Evolutionary conservation across 1,284 basidiomycete genomes (phyloP).

Genomic region (Leccinum griseonigrum): DNA sequence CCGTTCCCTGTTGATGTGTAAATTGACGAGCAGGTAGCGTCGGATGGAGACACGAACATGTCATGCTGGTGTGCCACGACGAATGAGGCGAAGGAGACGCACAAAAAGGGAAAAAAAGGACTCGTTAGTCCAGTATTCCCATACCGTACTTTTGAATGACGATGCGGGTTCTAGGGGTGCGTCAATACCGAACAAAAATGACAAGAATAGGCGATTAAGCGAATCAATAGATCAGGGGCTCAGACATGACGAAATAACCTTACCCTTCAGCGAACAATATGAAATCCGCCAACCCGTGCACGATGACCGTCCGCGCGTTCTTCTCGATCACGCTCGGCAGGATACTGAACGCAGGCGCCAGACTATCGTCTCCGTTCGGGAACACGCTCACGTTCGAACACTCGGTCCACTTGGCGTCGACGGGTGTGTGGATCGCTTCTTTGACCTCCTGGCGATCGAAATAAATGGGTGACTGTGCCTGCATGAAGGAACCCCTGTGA

Average conservation of each 20-base stretch:
- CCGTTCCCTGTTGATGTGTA: slow-evolving; percentile 43
- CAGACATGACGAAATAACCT: slow-evolving; percentile 20
- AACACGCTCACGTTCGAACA: slow-evolving; percentile 65
- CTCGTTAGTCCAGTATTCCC: not conserved
- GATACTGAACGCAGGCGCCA: slow-evolving; percentile 60
- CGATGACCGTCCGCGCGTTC: slow-evolving; percentile 64
- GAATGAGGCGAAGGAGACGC: not conserved
- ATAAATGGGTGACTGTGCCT: not conserved
- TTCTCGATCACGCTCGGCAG: slow-evolving; percentile 75
- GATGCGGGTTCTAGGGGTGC: slow-evolving; percentile 51
- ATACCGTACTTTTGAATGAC: slow-evolving; percentile 61
- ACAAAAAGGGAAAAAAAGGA: not conserved
- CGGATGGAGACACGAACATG: slow-evolving; percentile 43
- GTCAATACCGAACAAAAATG: not conserved
- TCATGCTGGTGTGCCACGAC: slow-evolving; percentile 50
- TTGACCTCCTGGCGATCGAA: slow-evolving; percentile 42
- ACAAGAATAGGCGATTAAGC: not conserved
- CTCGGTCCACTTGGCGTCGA: slow-evolving; percentile 57
- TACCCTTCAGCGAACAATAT: slow-evolving; percentile 72
- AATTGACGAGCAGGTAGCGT: not conserved
- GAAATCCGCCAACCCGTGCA: slow-evolving; percentile 72
- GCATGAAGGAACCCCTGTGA: not conserved
- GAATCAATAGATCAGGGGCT: not conserved
- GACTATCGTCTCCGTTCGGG: slow-evolving; percentile 55
- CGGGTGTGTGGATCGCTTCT: slow-evolving; percentile 67